Evolutionary conservation across 306 rosid genomes (phyloP).

Genomic region (Parietaria judaica): DNA sequence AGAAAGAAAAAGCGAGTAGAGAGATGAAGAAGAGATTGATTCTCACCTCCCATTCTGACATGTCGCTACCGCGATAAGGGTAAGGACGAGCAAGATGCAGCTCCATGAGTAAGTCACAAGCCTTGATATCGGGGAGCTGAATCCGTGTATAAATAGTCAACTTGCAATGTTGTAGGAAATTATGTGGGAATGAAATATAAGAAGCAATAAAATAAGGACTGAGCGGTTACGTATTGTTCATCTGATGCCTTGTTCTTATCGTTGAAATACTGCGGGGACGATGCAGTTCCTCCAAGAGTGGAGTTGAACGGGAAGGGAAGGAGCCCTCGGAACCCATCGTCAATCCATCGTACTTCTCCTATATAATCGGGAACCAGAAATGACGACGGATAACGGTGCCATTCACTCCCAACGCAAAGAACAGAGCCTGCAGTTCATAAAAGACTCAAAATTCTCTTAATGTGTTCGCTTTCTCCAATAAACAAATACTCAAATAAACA

Average conservation of each 20-base stretch:
- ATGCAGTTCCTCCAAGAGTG: slow-evolving; percentile 86
- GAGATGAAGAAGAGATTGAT: background rate
- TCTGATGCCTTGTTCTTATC: slow-evolving; percentile 70
- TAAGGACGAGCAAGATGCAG: slow-evolving; percentile 81
- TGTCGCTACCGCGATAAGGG: slow-evolving; percentile 72
- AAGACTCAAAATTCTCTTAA: background rate
- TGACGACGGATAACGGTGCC: slow-evolving; percentile 95
- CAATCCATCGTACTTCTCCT: slow-evolving; percentile 79
- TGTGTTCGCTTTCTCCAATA: background rate
- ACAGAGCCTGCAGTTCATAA: slow-evolving; percentile 50
- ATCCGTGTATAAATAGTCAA: slow-evolving; percentile 3
- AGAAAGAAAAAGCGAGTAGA: background rate
- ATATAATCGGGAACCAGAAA: slow-evolving; percentile 76
- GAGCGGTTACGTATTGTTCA: slow-evolving; percentile 56
- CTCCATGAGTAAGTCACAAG: slow-evolving; percentile 87
- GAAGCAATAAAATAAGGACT: background rate
- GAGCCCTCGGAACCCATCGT: slow-evolving; percentile 91
- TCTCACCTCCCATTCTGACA: slow-evolving; percentile 81
- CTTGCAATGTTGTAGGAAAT: background rate
- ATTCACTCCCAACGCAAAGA: slow-evolving; percentile 89
- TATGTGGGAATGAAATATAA: background rate
- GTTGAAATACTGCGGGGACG: slow-evolving; percentile 82
- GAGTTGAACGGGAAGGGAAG: slow-evolving; percentile 89
- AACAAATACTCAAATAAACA: background rate
- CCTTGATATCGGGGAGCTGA: slow-evolving; percentile 65